Evolutionary conservation across 2,329 filamentous ascomycete genomes (phyloP).

Genomic region (Cladosporium sp.): DNA sequence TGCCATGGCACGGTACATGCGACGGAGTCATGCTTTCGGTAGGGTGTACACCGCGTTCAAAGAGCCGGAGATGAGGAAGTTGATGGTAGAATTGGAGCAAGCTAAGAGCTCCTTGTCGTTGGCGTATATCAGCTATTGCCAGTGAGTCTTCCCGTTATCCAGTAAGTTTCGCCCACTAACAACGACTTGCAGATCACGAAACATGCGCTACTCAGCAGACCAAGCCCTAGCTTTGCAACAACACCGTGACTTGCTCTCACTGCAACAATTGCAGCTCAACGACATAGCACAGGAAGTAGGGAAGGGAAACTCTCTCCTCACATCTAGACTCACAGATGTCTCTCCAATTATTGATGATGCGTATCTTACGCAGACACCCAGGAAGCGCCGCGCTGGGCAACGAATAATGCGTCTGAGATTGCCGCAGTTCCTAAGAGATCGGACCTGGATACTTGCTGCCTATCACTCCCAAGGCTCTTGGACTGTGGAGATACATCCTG

Average conservation of each 20-base stretch:
- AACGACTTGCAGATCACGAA: neutral
- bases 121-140: conserved; percentile 22
- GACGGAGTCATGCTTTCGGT: neutral
- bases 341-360: neutral
- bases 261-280: neutral
- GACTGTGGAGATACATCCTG: neutral
- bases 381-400: neutral
- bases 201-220: neutral
- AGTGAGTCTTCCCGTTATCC: neutral
- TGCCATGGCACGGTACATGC: conserved; percentile 8
- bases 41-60: conserved; percentile 21
- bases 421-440: neutral
- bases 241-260: neutral
- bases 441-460: neutral
- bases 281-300: neutral
- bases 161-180: neutral
- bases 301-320: neutral
- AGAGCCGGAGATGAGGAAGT: conserved; percentile 17
- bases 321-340: neutral
- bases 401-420: neutral
- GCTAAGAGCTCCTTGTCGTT: conserved; percentile 20
- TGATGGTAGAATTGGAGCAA: conserved; percentile 16
- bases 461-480: neutral
- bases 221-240: neutral
- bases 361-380: neutral